Conservation (phyloP, 441 rosid genomes). For the Erodium trifolium region DNA sequence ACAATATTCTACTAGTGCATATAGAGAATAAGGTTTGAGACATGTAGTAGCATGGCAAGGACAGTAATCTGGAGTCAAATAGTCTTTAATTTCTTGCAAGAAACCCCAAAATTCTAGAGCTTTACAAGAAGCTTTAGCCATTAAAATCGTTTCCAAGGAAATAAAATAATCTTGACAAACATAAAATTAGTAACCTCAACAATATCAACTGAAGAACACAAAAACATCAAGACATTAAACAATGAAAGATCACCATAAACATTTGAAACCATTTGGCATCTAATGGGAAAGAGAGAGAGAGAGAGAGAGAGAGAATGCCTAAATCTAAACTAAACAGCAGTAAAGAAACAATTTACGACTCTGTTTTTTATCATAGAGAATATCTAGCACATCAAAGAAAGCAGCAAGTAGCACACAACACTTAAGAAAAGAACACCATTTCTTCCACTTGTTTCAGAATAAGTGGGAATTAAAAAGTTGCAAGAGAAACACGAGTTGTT, state of each 20-base stretch:
- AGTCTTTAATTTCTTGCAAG: not conserved
- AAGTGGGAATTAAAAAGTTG: not conserved
- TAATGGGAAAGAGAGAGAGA: not conserved
- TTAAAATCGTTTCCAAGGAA: not conserved
- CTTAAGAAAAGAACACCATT: not conserved
- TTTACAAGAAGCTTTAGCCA: not conserved
- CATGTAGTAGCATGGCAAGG: not conserved
- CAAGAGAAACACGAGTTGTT: not conserved
- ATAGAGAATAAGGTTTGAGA: not conserved
- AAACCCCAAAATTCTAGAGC: not conserved
- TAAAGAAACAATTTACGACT: no score
- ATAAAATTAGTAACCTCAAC: not conserved
- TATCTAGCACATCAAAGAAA: not conserved
- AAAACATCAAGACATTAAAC: not conserved
- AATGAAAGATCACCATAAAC: not conserved
- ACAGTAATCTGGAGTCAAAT: not conserved
- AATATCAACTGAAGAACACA: not conserved
- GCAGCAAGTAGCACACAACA: not conserved
- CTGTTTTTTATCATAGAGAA: no score
- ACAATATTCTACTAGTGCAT: not conserved
- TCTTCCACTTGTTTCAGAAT: not conserved
- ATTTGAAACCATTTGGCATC: not conserved
- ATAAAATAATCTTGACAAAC: not conserved
- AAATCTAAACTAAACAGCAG: not conserved
- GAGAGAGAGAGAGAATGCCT: not conserved